phyloP scores from a whole-genome alignment of 2,329 filamentous ascomycete genomes.

The Laburnicola sp. region DNA sequence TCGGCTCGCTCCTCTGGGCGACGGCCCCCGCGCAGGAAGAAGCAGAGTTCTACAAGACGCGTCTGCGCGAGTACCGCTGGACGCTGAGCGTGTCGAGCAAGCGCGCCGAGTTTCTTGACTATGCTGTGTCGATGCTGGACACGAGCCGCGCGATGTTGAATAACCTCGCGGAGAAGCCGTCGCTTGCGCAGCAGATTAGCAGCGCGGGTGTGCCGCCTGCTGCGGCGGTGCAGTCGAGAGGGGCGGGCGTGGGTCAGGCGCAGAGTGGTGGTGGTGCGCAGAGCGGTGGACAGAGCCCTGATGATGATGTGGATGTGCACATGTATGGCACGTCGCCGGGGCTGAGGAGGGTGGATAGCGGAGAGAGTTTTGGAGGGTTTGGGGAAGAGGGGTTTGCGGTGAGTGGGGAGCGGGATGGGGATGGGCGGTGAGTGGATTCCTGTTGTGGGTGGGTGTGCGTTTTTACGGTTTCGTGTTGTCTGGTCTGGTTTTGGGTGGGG shows the following conservation, averaged over 20 bases:
- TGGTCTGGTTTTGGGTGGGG: too few species aligned
- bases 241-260: background rate
- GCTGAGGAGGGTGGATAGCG: constrained; percentile 24
- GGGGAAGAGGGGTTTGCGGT: constrained; percentile 29
- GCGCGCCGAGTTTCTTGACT: constrained; percentile 58
- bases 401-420: constrained; percentile 24
- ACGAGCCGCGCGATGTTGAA: constrained; percentile 50
- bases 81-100: constrained; percentile 85
- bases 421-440: constrained; percentile 13
- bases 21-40: constrained; percentile 86
- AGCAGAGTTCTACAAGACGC: constrained; percentile 85
- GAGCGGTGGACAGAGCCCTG: background rate
- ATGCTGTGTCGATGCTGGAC: constrained; percentile 51
- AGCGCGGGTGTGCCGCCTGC: constrained; percentile 43
- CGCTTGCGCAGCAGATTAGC: constrained; percentile 43
- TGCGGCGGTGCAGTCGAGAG: constrained; percentile 26
- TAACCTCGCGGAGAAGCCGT: constrained; percentile 51
- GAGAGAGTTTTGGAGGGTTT: constrained; percentile 39
- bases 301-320: constrained; percentile 24
- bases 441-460: background rate
- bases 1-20: constrained; percentile 86
- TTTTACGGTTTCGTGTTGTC: background rate
- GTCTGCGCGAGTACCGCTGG: constrained; percentile 90
- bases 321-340: constrained; percentile 31
- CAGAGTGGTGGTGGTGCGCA: background rate